Evolutionary conservation across 2,329 filamentous ascomycete genomes (phyloP).

Genomic region (Fusarium sp.): DNA sequence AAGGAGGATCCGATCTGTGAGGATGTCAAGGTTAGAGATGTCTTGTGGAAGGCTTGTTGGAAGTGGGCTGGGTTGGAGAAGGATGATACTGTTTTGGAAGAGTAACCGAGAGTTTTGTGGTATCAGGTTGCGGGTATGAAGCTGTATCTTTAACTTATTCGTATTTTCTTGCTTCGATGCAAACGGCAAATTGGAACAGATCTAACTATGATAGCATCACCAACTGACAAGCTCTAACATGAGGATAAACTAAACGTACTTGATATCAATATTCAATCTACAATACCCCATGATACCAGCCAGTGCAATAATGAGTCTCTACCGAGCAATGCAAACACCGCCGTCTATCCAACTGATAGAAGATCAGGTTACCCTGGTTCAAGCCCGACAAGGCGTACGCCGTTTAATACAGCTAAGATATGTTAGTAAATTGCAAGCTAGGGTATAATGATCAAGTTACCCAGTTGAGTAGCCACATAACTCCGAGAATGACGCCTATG

Average conservation of each 20-base stretch:
- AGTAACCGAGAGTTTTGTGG: not conserved
- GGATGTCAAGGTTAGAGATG: not conserved
- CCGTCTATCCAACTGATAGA: not conserved
- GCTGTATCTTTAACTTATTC: not conserved
- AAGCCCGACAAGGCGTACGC: not conserved
- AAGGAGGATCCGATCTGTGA: slow-evolving; percentile 6
- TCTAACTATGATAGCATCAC: not conserved
- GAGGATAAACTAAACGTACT: not conserved
- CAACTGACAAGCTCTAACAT: not conserved
- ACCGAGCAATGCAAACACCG: not conserved
- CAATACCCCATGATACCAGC: not conserved
- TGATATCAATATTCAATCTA: slow-evolving; percentile 8
- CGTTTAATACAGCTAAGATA: slow-evolving; percentile 29
- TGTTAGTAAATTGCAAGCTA: not conserved
- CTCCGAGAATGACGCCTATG: slow-evolving; percentile 27
- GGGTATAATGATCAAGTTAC: slow-evolving; percentile 8
- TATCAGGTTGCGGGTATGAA: too few relatives aligned
- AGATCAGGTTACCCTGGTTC: not conserved
- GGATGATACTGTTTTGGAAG: slow-evolving; percentile 24
- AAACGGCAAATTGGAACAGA: not conserved
- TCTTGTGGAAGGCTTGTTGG: slow-evolving; percentile 38
- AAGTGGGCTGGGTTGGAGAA: slow-evolving; percentile 20
- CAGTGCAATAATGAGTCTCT: not conserved
- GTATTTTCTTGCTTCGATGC: not conserved
- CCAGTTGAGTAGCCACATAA: slow-evolving; percentile 45